Conservation (phyloP, 306 rosid genomes). For the Malus sylvestris region DNA sequence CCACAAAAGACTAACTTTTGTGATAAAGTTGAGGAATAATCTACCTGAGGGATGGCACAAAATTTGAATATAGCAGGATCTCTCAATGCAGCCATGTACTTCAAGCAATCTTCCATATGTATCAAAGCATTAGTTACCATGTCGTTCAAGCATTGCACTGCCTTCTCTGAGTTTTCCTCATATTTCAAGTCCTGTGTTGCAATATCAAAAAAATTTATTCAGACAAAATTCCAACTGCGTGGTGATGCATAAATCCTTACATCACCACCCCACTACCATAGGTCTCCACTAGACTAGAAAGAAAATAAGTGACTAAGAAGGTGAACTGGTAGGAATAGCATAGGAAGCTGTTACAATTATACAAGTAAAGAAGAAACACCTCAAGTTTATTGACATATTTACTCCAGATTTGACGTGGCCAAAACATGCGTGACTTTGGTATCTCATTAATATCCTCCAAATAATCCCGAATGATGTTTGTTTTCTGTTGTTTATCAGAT, state of each 20-base stretch:
- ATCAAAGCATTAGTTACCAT: constrained; percentile 81
- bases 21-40: constrained; percentile 10
- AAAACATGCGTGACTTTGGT: constrained; percentile 97
- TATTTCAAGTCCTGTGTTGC: constrained; percentile 69
- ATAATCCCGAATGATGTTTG: constrained; percentile 94
- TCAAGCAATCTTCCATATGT: constrained; percentile 74
- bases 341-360: not conserved
- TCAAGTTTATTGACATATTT: constrained; percentile 90
- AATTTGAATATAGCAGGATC: constrained; percentile 67
- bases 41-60: constrained; percentile 98
- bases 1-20: constrained; percentile 11
- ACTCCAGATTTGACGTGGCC: constrained; percentile 96
- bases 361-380: constrained; percentile 43
- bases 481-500: constrained; percentile 55
- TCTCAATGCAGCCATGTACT: constrained; percentile 63
- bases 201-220: constrained; percentile 2
- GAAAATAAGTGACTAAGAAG: not conserved
- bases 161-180: constrained; percentile 69
- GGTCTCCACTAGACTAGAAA: not conserved
- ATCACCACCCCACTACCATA: not conserved
- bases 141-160: constrained; percentile 92
- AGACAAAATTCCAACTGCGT: not conserved
- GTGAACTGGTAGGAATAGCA: not conserved
- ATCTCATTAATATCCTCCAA: constrained; percentile 96
- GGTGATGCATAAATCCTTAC: not conserved